Conservation (phyloP, 1,284 basidiomycete species). For the Caloboletus inedulis region DNA sequence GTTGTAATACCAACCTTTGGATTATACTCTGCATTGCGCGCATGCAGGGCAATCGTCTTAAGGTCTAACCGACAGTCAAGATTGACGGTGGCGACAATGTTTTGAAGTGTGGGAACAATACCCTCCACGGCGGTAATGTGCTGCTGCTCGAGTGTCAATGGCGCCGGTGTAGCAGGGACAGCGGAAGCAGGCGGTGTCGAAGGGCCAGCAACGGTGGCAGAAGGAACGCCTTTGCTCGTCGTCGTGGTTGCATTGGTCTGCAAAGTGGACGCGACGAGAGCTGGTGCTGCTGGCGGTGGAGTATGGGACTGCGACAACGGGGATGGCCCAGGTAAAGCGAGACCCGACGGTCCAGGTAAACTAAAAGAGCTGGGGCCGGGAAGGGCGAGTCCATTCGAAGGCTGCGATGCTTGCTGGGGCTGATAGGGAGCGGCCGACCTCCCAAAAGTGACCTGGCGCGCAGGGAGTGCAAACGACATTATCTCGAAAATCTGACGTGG, state of each 20-base stretch:
- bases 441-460: constrained; percentile 74
- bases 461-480: constrained; percentile 72
- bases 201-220: constrained; percentile 44
- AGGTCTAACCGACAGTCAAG: constrained; percentile 95
- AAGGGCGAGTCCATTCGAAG: constrained; percentile 45
- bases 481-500: constrained; percentile 19
- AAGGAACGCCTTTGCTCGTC: constrained; percentile 26
- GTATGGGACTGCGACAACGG: constrained; percentile 36
- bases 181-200: constrained; percentile 48
- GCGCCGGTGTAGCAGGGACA: constrained; percentile 58
- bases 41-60: constrained; percentile 98
- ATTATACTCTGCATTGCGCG: constrained; percentile 99
- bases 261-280: constrained; percentile 29
- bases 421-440: constrained; percentile 51
- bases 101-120: constrained; percentile 93
- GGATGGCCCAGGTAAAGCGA: constrained; percentile 43
- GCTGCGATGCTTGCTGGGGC: constrained; percentile 41
- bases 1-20: constrained; percentile 86
- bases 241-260: constrained; percentile 25
- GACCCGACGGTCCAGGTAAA: constrained; percentile 39
- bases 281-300: constrained; percentile 32
- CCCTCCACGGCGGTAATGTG: constrained; percentile 94
- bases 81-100: constrained; percentile 99
- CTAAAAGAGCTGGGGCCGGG: constrained; percentile 50
- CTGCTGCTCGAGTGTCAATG: constrained; percentile 81